A percentile compares a stretch with the other conserved stretches of the same genome.
These are phyloP conservation scores for Acanthamoeba triangularis DNA, from an alignment of 208 protist genomes.

Conservation along the genomic window DNA sequence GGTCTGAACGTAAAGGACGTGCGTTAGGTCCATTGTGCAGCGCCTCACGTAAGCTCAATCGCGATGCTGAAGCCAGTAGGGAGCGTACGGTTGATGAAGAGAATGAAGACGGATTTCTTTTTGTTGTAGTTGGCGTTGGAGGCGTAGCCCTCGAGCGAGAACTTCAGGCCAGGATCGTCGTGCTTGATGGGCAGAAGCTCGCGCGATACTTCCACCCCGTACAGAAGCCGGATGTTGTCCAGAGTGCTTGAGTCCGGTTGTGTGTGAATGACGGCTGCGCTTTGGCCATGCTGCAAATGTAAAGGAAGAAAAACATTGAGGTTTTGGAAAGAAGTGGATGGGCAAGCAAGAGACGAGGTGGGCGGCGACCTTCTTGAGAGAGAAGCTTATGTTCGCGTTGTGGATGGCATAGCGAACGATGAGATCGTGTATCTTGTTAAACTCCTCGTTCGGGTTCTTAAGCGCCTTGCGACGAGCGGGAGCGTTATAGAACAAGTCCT, in stretches of 20 bases:
- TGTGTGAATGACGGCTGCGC: slow-evolving; percentile 84
- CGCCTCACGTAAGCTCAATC: no score
- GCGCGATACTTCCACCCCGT: slow-evolving; percentile 81
- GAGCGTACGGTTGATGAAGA: slow-evolving; percentile 94
- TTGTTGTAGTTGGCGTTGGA: slow-evolving; percentile 91
- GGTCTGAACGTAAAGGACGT: slow-evolving; percentile 77
- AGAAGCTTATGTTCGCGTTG: slow-evolving; percentile 84
- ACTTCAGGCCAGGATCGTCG: slow-evolving; percentile 76
- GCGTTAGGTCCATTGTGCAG: background rate
- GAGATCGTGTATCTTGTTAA: slow-evolving; percentile 94
- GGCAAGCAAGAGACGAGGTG: background rate
- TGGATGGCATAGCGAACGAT: slow-evolving; percentile 87
- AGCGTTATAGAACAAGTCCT: slow-evolving; percentile 97
- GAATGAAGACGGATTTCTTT: slow-evolving; percentile 91
- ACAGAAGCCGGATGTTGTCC: slow-evolving; percentile 85
- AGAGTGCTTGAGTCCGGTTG: slow-evolving; percentile 78
- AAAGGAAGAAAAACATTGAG: background rate
- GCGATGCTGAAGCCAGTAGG: background rate
- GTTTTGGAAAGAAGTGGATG: background rate
- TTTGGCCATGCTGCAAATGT: slow-evolving; percentile 78
- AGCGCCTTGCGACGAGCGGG: slow-evolving; percentile 93
- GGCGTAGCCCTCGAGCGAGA: slow-evolving; percentile 86
- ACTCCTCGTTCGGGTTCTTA: slow-evolving; percentile 95
- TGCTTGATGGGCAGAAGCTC: slow-evolving; percentile 83
- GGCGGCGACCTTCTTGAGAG: slow-evolving; percentile 85